Conservation (phyloP, 345 rosid species). For the Clarkia xantiana region DNA sequence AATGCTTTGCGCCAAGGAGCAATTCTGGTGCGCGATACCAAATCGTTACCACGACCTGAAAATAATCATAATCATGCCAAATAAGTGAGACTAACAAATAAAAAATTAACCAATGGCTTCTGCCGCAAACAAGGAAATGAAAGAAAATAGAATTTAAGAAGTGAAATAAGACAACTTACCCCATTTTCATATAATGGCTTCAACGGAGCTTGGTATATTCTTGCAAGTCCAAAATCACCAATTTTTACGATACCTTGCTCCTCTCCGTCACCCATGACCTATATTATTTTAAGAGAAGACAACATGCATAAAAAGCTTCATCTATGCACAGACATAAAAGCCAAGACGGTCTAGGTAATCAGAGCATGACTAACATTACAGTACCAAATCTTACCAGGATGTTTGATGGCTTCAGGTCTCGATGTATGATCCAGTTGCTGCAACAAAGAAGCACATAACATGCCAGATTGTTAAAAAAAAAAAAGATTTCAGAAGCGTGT, state of each 20-base stretch:
- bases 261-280: constrained; percentile 91
- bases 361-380: not conserved
- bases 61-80: constrained; percentile 3
- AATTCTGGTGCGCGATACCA: constrained; percentile 99
- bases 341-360: not conserved
- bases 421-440: constrained; percentile 95
- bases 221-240: constrained; percentile 95
- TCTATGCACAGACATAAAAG: not conserved
- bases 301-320: not conserved
- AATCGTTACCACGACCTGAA: constrained; percentile 72
- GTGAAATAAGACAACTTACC: constrained; percentile 15
- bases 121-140: constrained; percentile 2
- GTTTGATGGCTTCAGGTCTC: constrained; percentile 96
- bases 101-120: not conserved
- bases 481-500: too few relatives aligned
- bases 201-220: constrained; percentile 92
- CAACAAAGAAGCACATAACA: constrained; percentile 1
- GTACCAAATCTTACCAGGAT: constrained; percentile 40
- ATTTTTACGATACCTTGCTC: constrained; percentile 93
- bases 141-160: not conserved
- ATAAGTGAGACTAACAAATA: not conserved
- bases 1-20: constrained; percentile 96
- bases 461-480: not conserved
- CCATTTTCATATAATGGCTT: constrained; percentile 77
- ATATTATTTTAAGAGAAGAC: not conserved